Base-by-base conservation (phyloP, 2,329 filamentous ascomycete species). In the Nigrospora sphaerica region DNA sequence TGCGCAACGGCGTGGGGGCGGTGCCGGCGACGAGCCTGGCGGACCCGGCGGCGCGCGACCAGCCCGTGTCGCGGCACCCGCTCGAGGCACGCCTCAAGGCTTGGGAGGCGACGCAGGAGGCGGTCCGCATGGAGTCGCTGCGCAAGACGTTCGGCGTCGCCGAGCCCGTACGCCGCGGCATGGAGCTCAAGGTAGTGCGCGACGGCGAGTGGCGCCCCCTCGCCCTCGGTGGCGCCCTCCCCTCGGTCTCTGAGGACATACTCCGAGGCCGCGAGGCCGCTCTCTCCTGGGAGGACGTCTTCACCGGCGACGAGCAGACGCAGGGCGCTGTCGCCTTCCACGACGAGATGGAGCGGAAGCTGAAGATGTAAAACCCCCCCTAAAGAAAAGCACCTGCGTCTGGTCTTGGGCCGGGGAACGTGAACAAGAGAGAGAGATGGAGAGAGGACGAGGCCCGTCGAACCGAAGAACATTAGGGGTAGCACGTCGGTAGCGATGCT, bases 251-350 rank as follows among this genome's bases (percentile, higher is more conserved):
- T 12, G 88, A 89, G 73, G 92, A 97, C 65, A 89, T 98, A 52
- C 71, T 98, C 60, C 78, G 77, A 50, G 91, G 90, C 4, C 74
- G 83, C 60, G 93, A 97, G 64, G 71, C 78, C 28, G 85, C 80
- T 59, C 74, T 95, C 57, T 81, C 77, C 10, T 98, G 93, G 93
- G 93, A 98, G 76, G 93, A 97, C 72, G 82, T 98, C 17, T 97
- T 85, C 64, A 81, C 78, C 17, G 88, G 89, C 49, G 85, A 87
- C 57, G 88, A 92, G 67, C 77, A 81, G 63, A 78, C 83, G 18
- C 32, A 33, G 58, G 77, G 80, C 50, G 72, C 81, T 37, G 80
- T 84, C 19, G 81, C 84, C 45, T 83, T 96, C 69, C 90, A 96
- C 59, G 85, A 88, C 47, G 92, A 97, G 80, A 90, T 96, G 82